Evolutionary conservation across 2,329 filamentous ascomycete genomes (phyloP).

Genomic region (Cryphonectria japonica): DNA sequence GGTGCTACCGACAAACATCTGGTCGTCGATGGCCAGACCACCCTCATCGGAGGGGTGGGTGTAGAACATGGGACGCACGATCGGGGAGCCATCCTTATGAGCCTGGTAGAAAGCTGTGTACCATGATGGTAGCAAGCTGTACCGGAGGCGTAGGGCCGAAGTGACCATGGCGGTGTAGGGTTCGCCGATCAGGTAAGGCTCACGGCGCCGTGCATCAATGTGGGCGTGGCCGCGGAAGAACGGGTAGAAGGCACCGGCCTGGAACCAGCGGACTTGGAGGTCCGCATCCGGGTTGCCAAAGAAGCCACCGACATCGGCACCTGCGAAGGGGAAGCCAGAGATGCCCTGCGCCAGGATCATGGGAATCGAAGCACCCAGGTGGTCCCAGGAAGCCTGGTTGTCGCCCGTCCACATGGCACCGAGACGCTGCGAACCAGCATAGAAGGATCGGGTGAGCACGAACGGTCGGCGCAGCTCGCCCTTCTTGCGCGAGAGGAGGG

Average conservation of each 20-base stretch:
- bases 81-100: conserved; percentile 79
- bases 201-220: conserved; percentile 91
- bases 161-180: conserved; percentile 87
- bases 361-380: conserved; percentile 85
- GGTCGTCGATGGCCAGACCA: conserved; percentile 89
- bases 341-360: conserved; percentile 95
- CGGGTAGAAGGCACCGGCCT: conserved; percentile 94
- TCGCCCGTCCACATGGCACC: conserved; percentile 99
- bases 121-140: conserved; percentile 88
- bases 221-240: conserved; percentile 98
- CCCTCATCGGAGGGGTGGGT: conserved; percentile 83
- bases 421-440: conserved; percentile 83
- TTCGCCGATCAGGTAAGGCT: conserved; percentile 86
- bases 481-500: conserved; percentile 80
- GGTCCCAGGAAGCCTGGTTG: conserved; percentile 91
- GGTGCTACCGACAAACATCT: conserved; percentile 87
- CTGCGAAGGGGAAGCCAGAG: conserved; percentile 89
- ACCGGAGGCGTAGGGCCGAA: conserved; percentile 83
- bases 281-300: conserved; percentile 97
- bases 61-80: conserved; percentile 91
- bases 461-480: conserved; percentile 87
- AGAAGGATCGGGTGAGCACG: conserved; percentile 90
- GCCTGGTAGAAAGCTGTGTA: conserved; percentile 97
- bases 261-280: conserved; percentile 92
- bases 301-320: conserved; percentile 96